Evolutionary conservation across 176 grass and related monocot species (phyloP).

Genomic region (Bothriochloa decipiens): DNA sequence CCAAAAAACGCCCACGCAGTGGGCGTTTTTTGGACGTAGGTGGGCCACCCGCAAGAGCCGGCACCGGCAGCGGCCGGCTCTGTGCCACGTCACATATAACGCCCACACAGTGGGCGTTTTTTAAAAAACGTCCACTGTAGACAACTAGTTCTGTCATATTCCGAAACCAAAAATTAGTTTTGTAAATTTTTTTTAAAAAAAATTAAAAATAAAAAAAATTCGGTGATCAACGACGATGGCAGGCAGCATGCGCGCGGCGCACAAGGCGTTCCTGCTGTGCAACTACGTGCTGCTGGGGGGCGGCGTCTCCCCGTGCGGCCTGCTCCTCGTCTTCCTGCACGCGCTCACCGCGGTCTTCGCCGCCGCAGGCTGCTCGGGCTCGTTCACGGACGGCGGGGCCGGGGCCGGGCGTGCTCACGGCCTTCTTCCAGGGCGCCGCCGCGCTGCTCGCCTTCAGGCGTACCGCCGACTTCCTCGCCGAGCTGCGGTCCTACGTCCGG

Average conservation of each 20-base stretch:
- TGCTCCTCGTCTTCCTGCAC: slow-evolving; percentile 82
- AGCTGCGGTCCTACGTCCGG: slow-evolving; percentile 66
- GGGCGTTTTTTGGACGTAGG: too few relatives aligned
- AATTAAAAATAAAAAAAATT: too few relatives aligned
- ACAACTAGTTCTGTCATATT: too few relatives aligned
- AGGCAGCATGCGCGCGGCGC: slow-evolving; percentile 31
- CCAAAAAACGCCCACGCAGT: too few relatives aligned
- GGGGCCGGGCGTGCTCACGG: slow-evolving; percentile 58
- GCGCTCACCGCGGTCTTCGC: slow-evolving; percentile 66
- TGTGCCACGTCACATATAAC: too few relatives aligned
- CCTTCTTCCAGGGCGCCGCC: slow-evolving; percentile 75
- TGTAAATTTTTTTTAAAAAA: too few relatives aligned
- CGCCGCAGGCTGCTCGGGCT: slow-evolving; percentile 58
- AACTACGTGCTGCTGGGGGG: slow-evolving; percentile 84
- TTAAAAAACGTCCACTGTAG: too few relatives aligned
- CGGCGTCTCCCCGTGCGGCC: slow-evolving; percentile 70
- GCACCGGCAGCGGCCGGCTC: too few relatives aligned
- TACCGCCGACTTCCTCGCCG: slow-evolving; percentile 56
- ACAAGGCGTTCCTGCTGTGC: slow-evolving; percentile 67
- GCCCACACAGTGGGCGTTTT: too few relatives aligned
- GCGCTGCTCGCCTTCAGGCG: slow-evolving; percentile 64
- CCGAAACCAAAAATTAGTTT: too few relatives aligned
- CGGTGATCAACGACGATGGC: background rate
- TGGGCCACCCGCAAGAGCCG: too few relatives aligned
- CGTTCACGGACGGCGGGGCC: slow-evolving; percentile 22